Evolutionary conservation across 768 basidiomycete species (phyloP), one percentile per base, ranked within the genome.

Genomic region (Nidularia pulvinata): DNA sequence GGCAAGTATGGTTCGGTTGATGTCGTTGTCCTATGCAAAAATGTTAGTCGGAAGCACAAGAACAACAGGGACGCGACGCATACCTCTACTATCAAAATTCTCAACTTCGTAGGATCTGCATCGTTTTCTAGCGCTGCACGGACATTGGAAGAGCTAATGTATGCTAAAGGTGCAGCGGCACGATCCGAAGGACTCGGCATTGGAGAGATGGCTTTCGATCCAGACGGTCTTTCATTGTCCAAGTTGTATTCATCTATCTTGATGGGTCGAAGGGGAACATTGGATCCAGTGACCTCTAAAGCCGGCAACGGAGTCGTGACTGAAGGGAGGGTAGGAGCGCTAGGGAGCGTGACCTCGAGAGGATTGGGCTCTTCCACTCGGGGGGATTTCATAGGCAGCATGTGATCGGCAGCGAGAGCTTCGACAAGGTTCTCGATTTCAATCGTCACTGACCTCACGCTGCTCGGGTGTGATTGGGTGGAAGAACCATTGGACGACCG

Each of bases 41-140:
- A 30, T 22, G 3, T 32, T 9, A 34, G 46, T 46, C 34, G 33
- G 25, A 5, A 37, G 42, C 22, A 2, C 39, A 46, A 6, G 22
- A 46, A n/a, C 1, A 30, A 35, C 37, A 32, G n/a, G 19, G 33
- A 2, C 14, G 22, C 4, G 32, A 16, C 19, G 54, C 73, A 54
- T 56, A 85, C 88, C 79, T 91, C 88, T 7, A 90, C 88, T 30
- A 89, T 79, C 7, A 90, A 65, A 4, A 89, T 73, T 32, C 83
- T 77, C 49, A 79, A 49, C 47, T 67, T 69, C 7, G 49, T 49
- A 22, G 59, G 52, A 10, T 60, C 57, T 9, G 52, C 39, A 42
- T 30, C 16, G 37, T 16, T 39, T 25, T 46, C 36, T 34, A 39
- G 14, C 35, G 6, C 51, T 30, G 10, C 33, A 34, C 2, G 42